Evolutionary conservation across 1,284 basidiomycete genomes (phyloP).

Genomic region (Ustilago xerochloae): DNA sequence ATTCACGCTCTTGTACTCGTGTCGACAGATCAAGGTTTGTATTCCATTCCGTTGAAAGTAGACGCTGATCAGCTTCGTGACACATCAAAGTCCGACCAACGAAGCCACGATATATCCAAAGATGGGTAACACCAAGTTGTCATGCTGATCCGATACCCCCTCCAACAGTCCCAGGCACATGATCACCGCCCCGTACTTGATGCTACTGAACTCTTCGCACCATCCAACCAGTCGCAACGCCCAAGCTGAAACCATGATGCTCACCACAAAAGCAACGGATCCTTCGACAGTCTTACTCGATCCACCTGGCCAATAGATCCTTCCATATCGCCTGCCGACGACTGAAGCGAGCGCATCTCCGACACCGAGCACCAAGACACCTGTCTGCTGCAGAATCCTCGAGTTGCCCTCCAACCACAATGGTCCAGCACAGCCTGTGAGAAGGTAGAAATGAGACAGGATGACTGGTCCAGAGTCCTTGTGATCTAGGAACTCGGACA

Average conservation of each 20-base stretch:
- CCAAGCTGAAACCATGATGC: conserved; percentile 79
- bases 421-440: conserved; percentile 91
- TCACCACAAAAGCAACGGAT: conserved; percentile 81
- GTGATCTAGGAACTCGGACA: conserved; percentile 91
- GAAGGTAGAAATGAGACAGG: conserved; percentile 93
- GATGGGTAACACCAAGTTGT: conserved; percentile 65
- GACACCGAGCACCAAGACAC: conserved; percentile 87
- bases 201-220: conserved; percentile 46
- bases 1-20: neutral
- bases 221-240: conserved; percentile 77
- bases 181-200: conserved; percentile 39
- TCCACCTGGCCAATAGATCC: conserved; percentile 80
- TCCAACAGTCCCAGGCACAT: conserved; percentile 58
- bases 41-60: neutral
- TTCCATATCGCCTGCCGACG: conserved; percentile 84
- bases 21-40: neutral
- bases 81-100: conserved; percentile 45
- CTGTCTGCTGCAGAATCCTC: conserved; percentile 76
- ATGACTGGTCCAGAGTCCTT: conserved; percentile 97
- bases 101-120: conserved; percentile 54
- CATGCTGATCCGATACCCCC: conserved; percentile 65
- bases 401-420: conserved; percentile 85
- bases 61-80: neutral
- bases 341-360: conserved; percentile 95
- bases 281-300: conserved; percentile 92